phyloP scores from a whole-genome alignment of 208 protist species.

The Leishmania tarentolae region DNA sequence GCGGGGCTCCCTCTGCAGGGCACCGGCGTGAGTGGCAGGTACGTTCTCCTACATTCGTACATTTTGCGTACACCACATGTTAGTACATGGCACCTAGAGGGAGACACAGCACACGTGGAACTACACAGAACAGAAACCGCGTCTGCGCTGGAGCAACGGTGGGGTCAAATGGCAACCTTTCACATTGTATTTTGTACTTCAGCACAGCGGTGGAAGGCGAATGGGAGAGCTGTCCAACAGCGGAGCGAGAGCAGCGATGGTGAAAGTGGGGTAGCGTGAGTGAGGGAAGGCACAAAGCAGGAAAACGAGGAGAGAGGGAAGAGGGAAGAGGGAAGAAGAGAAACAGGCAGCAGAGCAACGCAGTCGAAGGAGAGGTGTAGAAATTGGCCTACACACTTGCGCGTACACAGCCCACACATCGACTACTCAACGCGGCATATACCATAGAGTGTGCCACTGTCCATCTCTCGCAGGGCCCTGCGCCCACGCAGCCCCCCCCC shows the following conservation, averaged over 20 bases:
- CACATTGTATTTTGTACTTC: not conserved
- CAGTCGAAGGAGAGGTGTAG: not conserved
- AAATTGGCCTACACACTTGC: not conserved
- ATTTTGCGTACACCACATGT: not conserved
- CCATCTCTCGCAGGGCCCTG: not conserved
- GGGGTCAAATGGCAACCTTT: not conserved
- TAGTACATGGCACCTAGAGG: not conserved
- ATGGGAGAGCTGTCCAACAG: not conserved
- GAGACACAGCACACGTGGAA: not conserved
- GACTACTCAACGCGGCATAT: not conserved
- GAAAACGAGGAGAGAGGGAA: not conserved
- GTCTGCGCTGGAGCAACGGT: not conserved
- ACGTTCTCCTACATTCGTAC: too few species aligned
- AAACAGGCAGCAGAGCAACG: not conserved
- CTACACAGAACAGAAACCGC: not conserved
- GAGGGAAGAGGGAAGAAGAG: not conserved
- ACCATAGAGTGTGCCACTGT: not conserved
- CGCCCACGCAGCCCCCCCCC: not conserved
- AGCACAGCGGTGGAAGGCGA: not conserved
- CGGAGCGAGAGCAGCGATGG: not conserved
- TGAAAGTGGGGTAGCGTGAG: not conserved
- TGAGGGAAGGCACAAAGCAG: not conserved
- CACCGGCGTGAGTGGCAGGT: not conserved
- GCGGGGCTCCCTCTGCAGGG: not conserved
- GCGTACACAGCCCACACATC: not conserved